Evolutionary conservation across 2,329 filamentous ascomycete genomes (phyloP).

Genomic region (Shiraia bambusicola): DNA sequence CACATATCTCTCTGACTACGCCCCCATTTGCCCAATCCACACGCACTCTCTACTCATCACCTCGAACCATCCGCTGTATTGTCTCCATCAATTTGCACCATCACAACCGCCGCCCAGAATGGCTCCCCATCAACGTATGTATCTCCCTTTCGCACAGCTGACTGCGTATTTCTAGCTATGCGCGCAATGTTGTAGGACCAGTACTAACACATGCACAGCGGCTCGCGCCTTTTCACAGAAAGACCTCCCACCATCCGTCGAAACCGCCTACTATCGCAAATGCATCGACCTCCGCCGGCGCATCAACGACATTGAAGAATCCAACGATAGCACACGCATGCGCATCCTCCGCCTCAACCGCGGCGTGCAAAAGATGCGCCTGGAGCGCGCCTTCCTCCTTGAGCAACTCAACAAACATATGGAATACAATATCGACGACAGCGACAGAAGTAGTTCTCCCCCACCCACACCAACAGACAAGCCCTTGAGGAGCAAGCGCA

Average conservation of each 20-base stretch:
- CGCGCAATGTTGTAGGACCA: not conserved
- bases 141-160: not conserved
- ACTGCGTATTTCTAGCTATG: no score
- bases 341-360: slow-evolving; percentile 79
- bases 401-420: slow-evolving; percentile 52
- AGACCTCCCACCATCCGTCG: slow-evolving; percentile 78
- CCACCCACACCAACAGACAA: slow-evolving; percentile 79
- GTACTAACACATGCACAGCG: slow-evolving; percentile 17
- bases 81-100: not conserved
- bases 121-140: not conserved
- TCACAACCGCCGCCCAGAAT: slow-evolving; percentile 2
- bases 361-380: slow-evolving; percentile 85
- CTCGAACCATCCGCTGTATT: not conserved
- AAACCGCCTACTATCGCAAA: slow-evolving; percentile 94
- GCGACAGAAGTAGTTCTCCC: slow-evolving; percentile 76
- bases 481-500: slow-evolving; percentile 72
- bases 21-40: not conserved
- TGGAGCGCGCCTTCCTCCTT: slow-evolving; percentile 69
- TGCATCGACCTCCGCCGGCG: slow-evolving; percentile 92
- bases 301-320: slow-evolving; percentile 86
- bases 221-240: slow-evolving; percentile 38
- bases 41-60: not conserved
- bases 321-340: slow-evolving; percentile 80
- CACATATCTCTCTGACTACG: slow-evolving; percentile 1
- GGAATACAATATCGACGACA: slow-evolving; percentile 58